phyloP scores from a whole-genome alignment of 2,329 filamentous ascomycete genomes.

The Capronia epimyces region DNA sequence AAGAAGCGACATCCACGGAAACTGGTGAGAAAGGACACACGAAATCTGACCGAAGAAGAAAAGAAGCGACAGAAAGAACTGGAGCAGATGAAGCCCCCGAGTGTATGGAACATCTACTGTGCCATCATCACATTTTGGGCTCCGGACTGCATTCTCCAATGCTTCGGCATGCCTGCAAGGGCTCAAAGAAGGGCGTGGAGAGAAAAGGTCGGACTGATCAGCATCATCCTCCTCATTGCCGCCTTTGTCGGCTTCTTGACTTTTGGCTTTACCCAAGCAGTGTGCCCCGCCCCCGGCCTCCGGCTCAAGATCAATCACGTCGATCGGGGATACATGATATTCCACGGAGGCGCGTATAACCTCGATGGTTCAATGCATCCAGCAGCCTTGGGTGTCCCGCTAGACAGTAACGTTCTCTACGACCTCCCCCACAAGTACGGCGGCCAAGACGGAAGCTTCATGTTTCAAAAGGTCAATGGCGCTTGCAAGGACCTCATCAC shows the following conservation, averaged over 20 bases:
- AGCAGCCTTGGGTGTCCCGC: conserved; percentile 69
- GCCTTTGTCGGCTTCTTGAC: conserved; percentile 88
- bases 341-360: conserved; percentile 87
- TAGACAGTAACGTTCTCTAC: conserved; percentile 73
- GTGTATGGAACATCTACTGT: conserved; percentile 93
- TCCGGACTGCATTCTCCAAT: conserved; percentile 75
- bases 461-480: conserved; percentile 98
- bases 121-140: conserved; percentile 91
- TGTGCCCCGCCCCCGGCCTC: conserved; percentile 67
- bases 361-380: conserved; percentile 72
- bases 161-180: conserved; percentile 78
- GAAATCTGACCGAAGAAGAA: conserved; percentile 55
- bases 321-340: conserved; percentile 80
- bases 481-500: conserved; percentile 90
- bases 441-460: conserved; percentile 89
- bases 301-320: conserved; percentile 81
- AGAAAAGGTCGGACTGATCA: conserved; percentile 95
- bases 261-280: conserved; percentile 87
- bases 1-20: conserved; percentile 49
- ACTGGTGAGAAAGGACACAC: conserved; percentile 58
- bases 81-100: conserved; percentile 68
- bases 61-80: conserved; percentile 54
- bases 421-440: conserved; percentile 76
- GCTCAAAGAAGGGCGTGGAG: conserved; percentile 90
- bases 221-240: conserved; percentile 84